phyloP scores from a whole-genome alignment of 2,329 filamentous ascomycete genomes.

The Colletotrichum sp. region DNA sequence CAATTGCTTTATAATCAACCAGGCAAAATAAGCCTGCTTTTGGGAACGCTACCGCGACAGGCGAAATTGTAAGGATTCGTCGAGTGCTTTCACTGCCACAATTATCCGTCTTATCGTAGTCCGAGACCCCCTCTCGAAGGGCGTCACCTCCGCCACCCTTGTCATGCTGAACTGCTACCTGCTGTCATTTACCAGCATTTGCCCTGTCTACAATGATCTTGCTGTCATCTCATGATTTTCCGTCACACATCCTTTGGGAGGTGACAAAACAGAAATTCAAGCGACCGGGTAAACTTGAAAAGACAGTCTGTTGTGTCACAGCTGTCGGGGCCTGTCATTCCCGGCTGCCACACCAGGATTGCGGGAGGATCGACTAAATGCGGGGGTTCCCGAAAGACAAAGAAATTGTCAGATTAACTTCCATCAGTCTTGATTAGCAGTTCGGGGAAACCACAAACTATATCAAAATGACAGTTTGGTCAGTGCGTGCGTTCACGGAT shows the following conservation, averaged over 20 bases:
- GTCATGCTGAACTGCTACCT: background rate
- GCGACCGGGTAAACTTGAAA: background rate
- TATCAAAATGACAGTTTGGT: background rate
- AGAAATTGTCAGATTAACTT: background rate
- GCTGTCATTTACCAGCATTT: background rate
- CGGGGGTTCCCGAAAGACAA: background rate
- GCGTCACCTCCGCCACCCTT: background rate
- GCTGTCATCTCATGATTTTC: background rate
- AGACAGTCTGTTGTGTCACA: background rate
- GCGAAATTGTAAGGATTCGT: background rate
- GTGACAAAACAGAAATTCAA: background rate
- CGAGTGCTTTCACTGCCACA: background rate
- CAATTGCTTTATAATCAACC: background rate
- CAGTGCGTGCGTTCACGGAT: background rate
- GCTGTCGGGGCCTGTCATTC: background rate
- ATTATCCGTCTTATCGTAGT: background rate
- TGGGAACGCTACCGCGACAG: background rate
- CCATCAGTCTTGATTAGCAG: background rate
- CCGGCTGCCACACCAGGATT: background rate
- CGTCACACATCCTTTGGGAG: background rate
- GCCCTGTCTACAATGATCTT: background rate
- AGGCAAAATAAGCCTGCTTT: background rate
- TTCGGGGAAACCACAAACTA: background rate
- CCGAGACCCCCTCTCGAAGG: background rate
- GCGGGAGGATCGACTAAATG: background rate